These are phyloP conservation scores for Amorphotheca resinae DNA, from an alignment of 495 filamentous ascomycete genomes.

Conservation along the genomic window DNA sequence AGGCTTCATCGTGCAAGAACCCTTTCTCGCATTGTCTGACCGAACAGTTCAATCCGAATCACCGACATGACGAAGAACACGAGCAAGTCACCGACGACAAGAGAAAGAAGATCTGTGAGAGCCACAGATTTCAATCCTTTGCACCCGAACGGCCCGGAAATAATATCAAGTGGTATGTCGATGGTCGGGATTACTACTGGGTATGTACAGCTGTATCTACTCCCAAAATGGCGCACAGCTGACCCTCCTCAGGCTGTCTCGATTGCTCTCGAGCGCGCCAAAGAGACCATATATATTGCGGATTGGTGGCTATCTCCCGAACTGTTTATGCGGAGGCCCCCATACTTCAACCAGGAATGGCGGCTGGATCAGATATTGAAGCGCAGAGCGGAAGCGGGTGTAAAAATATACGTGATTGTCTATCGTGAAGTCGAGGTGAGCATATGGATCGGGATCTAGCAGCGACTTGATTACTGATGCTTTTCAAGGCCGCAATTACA, in stretches of 20 bases:
- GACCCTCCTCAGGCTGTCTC: slow-evolving; percentile 48
- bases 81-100: slow-evolving; percentile 76
- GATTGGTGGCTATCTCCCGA: slow-evolving; percentile 98
- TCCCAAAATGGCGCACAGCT: background rate
- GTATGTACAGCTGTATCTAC: slow-evolving; percentile 23
- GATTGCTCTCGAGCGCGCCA: slow-evolving; percentile 70
- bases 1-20: slow-evolving; percentile 11
- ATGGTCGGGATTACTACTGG: slow-evolving; percentile 88
- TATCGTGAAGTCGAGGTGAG: slow-evolving; percentile 64
- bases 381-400: slow-evolving; percentile 75
- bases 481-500: slow-evolving; percentile 55
- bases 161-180: slow-evolving; percentile 92
- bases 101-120: slow-evolving; percentile 54
- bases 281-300: slow-evolving; percentile 87
- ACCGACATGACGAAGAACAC: slow-evolving; percentile 90
- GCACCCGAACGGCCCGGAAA: slow-evolving; percentile 78
- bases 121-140: slow-evolving; percentile 76
- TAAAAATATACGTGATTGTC: slow-evolving; percentile 88
- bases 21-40: too few species aligned
- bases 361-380: slow-evolving; percentile 79
- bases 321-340: slow-evolving; percentile 77
- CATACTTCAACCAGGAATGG: slow-evolving; percentile 73
- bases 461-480: background rate
- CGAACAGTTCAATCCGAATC: slow-evolving; percentile 61
- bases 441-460: background rate